Conservation (phyloP, 768 basidiomycete species). For the Xerocomus brunneocitrinus region DNA sequence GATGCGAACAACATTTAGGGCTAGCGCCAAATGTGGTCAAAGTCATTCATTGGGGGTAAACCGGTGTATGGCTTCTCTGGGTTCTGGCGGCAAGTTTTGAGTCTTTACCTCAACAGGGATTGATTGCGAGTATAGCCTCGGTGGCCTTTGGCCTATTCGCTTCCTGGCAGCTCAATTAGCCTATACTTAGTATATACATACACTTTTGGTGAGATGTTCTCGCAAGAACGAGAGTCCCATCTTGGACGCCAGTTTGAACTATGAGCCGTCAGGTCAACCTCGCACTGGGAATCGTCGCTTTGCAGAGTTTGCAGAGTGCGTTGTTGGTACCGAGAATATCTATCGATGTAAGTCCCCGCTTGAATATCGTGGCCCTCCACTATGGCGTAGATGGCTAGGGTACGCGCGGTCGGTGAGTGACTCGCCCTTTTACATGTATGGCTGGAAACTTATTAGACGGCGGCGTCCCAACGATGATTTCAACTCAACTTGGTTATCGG, state of each 20-base stretch:
- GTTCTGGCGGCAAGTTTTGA: constrained; percentile 1
- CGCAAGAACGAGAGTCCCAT: too few species aligned
- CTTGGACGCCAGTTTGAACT: neutral
- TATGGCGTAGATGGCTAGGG: constrained; percentile 25
- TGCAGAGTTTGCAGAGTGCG: constrained; percentile 37
- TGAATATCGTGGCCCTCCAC: neutral
- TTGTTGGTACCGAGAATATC: constrained; percentile 35
- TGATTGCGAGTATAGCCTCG: constrained; percentile 37
- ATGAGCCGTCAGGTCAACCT: constrained; percentile 43
- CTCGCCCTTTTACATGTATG: neutral
- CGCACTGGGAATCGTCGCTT: constrained; percentile 41
- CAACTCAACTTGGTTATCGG: constrained; percentile 41
- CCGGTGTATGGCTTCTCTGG: neutral
- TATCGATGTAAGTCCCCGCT: constrained; percentile 35
- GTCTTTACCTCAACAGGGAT: constrained; percentile 25
- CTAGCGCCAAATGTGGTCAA: too few species aligned
- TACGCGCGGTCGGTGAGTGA: constrained; percentile 40
- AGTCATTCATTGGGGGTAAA: constrained; percentile 40
- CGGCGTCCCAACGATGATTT: constrained; percentile 49
- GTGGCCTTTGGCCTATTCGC: constrained; percentile 30
- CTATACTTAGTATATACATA: too few species aligned
- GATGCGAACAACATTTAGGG: too few species aligned
- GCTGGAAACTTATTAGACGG: constrained; percentile 35
- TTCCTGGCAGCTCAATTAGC: constrained; percentile 20
- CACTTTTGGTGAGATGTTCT: constrained; percentile 40